phyloP scores from a whole-genome alignment of 495 filamentous ascomycete species.

The Neurospora sp. region DNA sequence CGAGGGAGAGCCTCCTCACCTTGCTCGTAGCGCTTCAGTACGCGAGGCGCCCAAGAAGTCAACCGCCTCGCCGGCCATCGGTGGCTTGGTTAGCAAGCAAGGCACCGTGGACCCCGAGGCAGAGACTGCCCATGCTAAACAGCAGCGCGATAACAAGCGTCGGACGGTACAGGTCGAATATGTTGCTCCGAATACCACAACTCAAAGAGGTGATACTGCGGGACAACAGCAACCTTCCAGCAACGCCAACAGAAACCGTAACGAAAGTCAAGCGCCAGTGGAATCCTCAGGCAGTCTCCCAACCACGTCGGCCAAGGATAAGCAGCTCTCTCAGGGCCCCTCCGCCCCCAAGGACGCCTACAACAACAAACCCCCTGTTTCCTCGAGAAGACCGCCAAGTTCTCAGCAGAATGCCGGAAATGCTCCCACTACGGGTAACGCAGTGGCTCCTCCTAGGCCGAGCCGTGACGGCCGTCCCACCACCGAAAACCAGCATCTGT shows the following conservation, averaged over 20 bases:
- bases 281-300: constrained; percentile 22
- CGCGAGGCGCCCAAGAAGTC: constrained; percentile 70
- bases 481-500: constrained; percentile 37
- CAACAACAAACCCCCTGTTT: constrained; percentile 26
- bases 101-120: constrained; percentile 65
- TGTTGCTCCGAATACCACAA: constrained; percentile 81
- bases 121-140: constrained; percentile 33
- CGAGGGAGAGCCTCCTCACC: constrained; percentile 47
- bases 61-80: constrained; percentile 44
- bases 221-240: constrained; percentile 11
- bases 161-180: constrained; percentile 97
- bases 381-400: constrained; percentile 34
- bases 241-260: constrained; percentile 42
- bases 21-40: constrained; percentile 82
- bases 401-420: constrained; percentile 21
- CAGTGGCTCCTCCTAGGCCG: constrained; percentile 37
- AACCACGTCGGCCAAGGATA: constrained; percentile 34
- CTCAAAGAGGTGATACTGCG: constrained; percentile 43
- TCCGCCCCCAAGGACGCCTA: constrained; percentile 32
- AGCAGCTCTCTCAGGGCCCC: constrained; percentile 43
- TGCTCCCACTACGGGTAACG: constrained; percentile 10
- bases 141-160: constrained; percentile 78
- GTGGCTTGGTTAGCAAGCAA: constrained; percentile 63
- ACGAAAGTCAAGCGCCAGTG: constrained; percentile 37
- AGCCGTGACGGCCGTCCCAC: constrained; percentile 43